Conservation (phyloP, 2,329 filamentous ascomycete genomes). For the Coniella vitis region DNA sequence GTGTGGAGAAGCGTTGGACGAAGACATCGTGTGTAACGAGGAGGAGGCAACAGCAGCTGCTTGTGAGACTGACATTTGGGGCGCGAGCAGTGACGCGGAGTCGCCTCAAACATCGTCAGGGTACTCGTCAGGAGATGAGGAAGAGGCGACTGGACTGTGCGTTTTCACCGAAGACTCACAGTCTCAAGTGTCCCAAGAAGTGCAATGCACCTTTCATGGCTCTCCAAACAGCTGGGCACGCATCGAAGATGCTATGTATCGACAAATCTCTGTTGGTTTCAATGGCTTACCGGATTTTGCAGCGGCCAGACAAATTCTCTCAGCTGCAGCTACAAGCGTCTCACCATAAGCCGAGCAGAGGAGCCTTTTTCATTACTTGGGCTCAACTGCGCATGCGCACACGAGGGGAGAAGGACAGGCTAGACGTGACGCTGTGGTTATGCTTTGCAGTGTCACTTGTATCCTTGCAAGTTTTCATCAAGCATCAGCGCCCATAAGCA, state of each 20-base stretch:
- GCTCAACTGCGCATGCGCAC: no score
- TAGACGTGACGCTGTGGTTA: no score
- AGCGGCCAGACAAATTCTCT: constrained; percentile 5
- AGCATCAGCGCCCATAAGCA: no score
- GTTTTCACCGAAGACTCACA: not conserved
- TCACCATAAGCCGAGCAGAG: not conserved
- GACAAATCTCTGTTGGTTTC: constrained; percentile 4
- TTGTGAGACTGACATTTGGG: not conserved
- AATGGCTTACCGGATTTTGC: constrained; percentile 9
- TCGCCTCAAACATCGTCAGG: not conserved
- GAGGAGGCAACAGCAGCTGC: not conserved
- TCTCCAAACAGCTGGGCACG: not conserved
- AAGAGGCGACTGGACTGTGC: not conserved
- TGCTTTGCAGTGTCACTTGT: no score
- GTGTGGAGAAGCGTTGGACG: not conserved
- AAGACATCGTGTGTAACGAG: not conserved
- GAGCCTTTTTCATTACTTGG: no score
- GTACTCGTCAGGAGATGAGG: constrained; percentile 3
- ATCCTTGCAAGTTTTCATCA: no score
- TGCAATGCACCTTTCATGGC: not conserved
- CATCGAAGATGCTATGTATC: constrained; percentile 2
- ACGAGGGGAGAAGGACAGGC: no score
- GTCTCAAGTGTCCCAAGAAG: not conserved
- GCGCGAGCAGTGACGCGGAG: not conserved
- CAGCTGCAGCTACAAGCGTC: not conserved